These are phyloP conservation scores for Kitagawia praeruptora DNA, from an alignment of 129 eudicot species.

Conservation along the genomic window DNA sequence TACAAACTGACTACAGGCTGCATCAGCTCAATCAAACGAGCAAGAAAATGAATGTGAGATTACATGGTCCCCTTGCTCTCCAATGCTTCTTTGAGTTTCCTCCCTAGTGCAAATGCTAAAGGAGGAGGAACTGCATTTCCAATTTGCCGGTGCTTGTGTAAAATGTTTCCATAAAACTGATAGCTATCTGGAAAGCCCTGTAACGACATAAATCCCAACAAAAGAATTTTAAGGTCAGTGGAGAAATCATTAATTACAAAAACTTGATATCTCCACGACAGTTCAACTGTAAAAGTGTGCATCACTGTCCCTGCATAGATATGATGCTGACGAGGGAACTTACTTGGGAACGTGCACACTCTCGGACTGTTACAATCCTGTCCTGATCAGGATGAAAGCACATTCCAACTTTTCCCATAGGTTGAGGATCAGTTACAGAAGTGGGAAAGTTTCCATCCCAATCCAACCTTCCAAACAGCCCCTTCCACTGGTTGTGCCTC, in stretches of 20 bases:
- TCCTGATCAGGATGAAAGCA: slow-evolving; percentile 77
- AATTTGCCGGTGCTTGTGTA: slow-evolving; percentile 26
- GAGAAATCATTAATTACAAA: background rate
- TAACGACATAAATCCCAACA: no score
- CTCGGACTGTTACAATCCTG: slow-evolving; percentile 65
- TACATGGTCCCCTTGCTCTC: slow-evolving; percentile 1
- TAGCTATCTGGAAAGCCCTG: no score
- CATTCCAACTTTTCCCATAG: slow-evolving; percentile 73
- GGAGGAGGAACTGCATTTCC: slow-evolving; percentile 36
- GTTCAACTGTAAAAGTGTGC: background rate
- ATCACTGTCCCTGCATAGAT: background rate
- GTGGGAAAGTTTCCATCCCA: slow-evolving; percentile 80
- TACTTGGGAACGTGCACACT: slow-evolving; percentile 69
- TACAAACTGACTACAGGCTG: background rate
- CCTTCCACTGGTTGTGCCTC: slow-evolving; percentile 75
- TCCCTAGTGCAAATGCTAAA: slow-evolving; percentile 29
- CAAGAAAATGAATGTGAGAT: background rate
- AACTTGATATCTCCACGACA: background rate
- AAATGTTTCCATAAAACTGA: background rate
- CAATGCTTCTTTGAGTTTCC: slow-evolving; percentile 22
- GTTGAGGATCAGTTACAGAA: slow-evolving; percentile 64
- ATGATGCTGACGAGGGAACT: slow-evolving; percentile 3
- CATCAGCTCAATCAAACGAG: background rate
- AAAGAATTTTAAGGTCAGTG: no score
- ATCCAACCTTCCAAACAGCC: slow-evolving; percentile 68